Percentiles rank a stretch among this genome's conserved stretches.
These are phyloP conservation scores for Schizophyllum amplum DNA, from an alignment of 1,284 basidiomycete genomes.

Conservation along the genomic window DNA sequence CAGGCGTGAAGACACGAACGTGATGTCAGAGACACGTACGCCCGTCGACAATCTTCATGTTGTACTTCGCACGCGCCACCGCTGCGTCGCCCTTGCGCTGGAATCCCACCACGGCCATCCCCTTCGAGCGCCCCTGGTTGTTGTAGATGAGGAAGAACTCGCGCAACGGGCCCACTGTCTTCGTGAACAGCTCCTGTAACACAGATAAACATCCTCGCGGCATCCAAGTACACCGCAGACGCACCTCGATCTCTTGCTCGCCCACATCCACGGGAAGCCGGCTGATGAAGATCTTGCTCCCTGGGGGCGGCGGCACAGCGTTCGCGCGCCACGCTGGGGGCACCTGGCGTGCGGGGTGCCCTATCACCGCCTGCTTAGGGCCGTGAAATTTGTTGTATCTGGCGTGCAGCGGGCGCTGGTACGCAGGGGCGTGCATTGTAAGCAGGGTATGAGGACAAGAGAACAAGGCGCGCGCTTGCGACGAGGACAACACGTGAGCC, in stretches of 20 bases:
- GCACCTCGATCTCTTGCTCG: constrained; percentile 60
- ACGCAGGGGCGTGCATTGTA: no score
- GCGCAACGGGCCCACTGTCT: constrained; percentile 64
- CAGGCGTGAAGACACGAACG: no score
- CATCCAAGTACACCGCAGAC: no score
- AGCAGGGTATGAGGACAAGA: no score
- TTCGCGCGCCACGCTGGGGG: constrained; percentile 47
- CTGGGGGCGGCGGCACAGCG: constrained; percentile 14
- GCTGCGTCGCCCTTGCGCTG: constrained; percentile 51
- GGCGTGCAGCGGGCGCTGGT: background rate
- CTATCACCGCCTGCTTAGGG: constrained; percentile 48
- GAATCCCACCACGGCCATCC: constrained; percentile 67
- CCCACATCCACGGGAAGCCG: constrained; percentile 61
- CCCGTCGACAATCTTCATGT: constrained; percentile 69
- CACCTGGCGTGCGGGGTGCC: constrained; percentile 42
- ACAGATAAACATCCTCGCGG: constrained; percentile 3
- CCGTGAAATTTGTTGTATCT: constrained; percentile 36
- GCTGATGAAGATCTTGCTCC: constrained; percentile 65
- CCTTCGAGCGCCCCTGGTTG: constrained; percentile 60
- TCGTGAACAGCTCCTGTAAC: constrained; percentile 58
- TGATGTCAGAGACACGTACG: constrained; percentile 35
- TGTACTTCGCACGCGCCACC: constrained; percentile 54
- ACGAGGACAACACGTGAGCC: no score
- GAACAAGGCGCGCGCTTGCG: no score
- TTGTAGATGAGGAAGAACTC: constrained; percentile 67